A percentile compares a stretch with the other conserved stretches of the same genome.
These are phyloP conservation scores for Trichoderma parareesei DNA, from an alignment of 495 filamentous ascomycete species.

Conservation along the genomic window DNA sequence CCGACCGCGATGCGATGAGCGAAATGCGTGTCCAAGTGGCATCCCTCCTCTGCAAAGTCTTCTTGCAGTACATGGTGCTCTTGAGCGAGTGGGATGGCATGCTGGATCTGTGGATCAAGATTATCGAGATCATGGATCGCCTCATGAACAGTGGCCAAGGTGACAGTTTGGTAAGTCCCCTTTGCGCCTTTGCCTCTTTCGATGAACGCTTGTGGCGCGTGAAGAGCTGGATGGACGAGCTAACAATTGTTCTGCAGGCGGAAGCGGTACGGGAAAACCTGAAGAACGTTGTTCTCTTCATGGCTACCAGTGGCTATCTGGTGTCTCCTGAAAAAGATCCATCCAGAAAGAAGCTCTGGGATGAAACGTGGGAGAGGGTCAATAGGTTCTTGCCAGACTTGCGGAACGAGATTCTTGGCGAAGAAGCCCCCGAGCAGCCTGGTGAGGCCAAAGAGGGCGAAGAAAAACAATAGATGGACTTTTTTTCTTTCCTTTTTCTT, in stretches of 20 bases:
- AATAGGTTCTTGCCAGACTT: constrained; percentile 84
- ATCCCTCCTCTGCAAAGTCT: constrained; percentile 87
- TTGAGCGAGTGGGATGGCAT: constrained; percentile 83
- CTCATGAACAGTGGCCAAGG: constrained; percentile 95
- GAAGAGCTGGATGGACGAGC: neutral
- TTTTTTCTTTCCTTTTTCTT: neutral
- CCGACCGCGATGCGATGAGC: constrained; percentile 87
- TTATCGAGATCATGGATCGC: constrained; percentile 90
- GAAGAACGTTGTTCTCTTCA: constrained; percentile 94
- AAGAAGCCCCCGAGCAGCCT: constrained; percentile 19
- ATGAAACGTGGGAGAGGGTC: constrained; percentile 79
- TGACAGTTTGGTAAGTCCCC: constrained; percentile 66
- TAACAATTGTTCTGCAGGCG: constrained; percentile 45
- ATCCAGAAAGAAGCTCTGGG: constrained; percentile 56
- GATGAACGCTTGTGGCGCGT: neutral
- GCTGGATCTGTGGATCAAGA: constrained; percentile 86
- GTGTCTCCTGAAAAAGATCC: constrained; percentile 59
- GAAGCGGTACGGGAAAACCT: constrained; percentile 93
- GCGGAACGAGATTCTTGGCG: constrained; percentile 40
- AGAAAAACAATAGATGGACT: neutral
- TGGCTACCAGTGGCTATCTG: constrained; percentile 83
- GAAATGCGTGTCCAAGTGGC: constrained; percentile 91
- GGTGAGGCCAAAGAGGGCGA: neutral
- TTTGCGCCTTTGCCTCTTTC: neutral
- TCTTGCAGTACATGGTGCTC: constrained; percentile 84